phyloP scores from a whole-genome alignment of 2,329 filamentous ascomycete genomes.

The Pyrenochaeta sp. region DNA sequence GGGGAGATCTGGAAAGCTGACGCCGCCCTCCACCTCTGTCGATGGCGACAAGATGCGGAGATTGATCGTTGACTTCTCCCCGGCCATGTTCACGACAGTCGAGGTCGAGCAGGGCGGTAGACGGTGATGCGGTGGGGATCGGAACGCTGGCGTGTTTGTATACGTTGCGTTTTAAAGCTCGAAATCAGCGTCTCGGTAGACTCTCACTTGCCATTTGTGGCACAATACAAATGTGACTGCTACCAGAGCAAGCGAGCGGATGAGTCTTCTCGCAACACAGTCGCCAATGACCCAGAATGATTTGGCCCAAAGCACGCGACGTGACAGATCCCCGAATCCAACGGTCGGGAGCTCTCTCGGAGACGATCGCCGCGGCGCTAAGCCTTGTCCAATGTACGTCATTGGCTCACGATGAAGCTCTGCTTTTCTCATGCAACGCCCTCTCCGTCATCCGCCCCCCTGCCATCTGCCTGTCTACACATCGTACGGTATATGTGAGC shows the following conservation, averaged over 20 bases:
- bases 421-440: conserved; percentile 29
- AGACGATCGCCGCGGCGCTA: conserved; percentile 24
- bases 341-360: conserved; percentile 12
- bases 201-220: conserved; percentile 13
- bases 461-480: conserved; percentile 1
- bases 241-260: neutral
- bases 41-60: conserved; percentile 52
- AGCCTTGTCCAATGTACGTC: conserved; percentile 27
- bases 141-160: conserved; percentile 27
- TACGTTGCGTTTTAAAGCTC: conserved; percentile 44
- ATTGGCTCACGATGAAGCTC: conserved; percentile 29
- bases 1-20: conserved; percentile 43
- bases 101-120: neutral
- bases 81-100: conserved; percentile 32
- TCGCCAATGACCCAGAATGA: neutral
- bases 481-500: neutral
- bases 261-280: neutral
- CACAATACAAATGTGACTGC: neutral
- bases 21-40: conserved; percentile 45
- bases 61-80: conserved; percentile 35
- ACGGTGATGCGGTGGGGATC: conserved; percentile 5
- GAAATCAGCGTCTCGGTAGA: conserved; percentile 18
- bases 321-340: neutral
- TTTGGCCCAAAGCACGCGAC: neutral
- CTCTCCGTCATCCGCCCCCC: conserved; percentile 16